Percentiles rank a stretch among this genome's conserved stretches.
Conservation (phyloP, 345 rosid genomes). For the Hibiscus mutabilis region DNA sequence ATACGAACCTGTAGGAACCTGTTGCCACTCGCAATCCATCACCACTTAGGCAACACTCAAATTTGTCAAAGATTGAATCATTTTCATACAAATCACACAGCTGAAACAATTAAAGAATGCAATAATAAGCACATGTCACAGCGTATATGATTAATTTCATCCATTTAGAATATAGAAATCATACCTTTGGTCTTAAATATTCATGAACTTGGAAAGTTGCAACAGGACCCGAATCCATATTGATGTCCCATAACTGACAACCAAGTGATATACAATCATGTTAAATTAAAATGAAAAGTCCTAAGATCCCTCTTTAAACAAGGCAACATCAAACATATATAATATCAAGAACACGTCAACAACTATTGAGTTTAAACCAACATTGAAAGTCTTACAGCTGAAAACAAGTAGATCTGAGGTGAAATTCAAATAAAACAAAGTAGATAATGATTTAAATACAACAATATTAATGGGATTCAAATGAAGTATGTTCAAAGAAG, state of each 20-base stretch:
- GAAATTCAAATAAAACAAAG: not conserved
- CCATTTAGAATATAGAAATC: conserved; percentile 14
- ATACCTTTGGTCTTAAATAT: conserved; percentile 80
- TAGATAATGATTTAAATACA: not conserved
- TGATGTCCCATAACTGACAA: conserved; percentile 80
- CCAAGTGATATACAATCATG: conserved; percentile 7
- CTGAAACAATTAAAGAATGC: conserved; percentile 35
- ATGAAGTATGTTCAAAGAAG: not conserved
- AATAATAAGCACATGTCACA: conserved; percentile 12
- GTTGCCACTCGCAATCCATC: conserved; percentile 91
- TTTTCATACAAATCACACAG: conserved; percentile 96
- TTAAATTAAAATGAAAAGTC: conserved; percentile 6
- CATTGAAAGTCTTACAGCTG: not conserved
- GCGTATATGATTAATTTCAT: not conserved
- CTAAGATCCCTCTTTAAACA: not conserved
- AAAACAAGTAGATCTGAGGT: not conserved
- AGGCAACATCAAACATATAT: not conserved
- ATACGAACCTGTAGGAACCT: conserved; percentile 87
- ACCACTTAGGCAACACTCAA: conserved; percentile 94
- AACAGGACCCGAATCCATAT: conserved; percentile 99
- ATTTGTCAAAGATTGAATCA: conserved; percentile 96
- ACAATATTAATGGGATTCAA: not conserved
- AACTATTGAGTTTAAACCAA: not conserved
- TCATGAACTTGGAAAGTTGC: conserved; percentile 93
- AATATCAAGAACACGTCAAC: not conserved